Percentiles rank a stretch among this genome's conserved stretches.
Evolutionary conservation across 2,329 filamentous ascomycete genomes (phyloP).

Genomic region (Phaeomoniella chlamydospora): DNA sequence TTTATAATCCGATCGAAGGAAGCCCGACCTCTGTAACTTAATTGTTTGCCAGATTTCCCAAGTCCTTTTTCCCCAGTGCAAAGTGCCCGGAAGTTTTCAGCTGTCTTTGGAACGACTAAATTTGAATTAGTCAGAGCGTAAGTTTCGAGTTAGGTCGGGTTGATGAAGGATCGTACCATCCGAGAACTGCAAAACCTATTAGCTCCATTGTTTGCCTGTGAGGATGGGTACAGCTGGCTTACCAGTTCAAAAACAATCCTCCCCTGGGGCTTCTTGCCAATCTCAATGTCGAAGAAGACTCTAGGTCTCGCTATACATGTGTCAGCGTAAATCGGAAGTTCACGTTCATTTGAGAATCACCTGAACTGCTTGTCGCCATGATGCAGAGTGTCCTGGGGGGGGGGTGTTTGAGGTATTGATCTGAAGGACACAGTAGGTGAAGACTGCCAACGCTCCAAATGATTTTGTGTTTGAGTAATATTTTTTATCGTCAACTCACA

Average conservation of each 20-base stretch:
- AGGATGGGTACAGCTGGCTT: slow-evolving; percentile 22
- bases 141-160: slow-evolving; percentile 1
- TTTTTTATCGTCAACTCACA: too few relatives aligned
- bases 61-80: slow-evolving; percentile 90
- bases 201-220: too few relatives aligned
- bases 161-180: slow-evolving; percentile 5
- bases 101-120: slow-evolving; percentile 75
- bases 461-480: too few relatives aligned
- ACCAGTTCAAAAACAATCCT: slow-evolving; percentile 78
- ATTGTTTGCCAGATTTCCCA: slow-evolving; percentile 66
- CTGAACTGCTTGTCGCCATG: too few relatives aligned
- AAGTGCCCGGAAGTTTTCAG: slow-evolving; percentile 87
- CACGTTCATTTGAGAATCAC: too few relatives aligned
- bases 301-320: slow-evolving; percentile 48
- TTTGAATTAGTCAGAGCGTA: slow-evolving; percentile 36
- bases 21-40: slow-evolving; percentile 78
- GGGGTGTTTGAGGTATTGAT: too few relatives aligned
- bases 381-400: too few relatives aligned
- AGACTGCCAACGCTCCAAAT: too few relatives aligned
- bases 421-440: too few relatives aligned
- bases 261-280: slow-evolving; percentile 59
- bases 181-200: slow-evolving; percentile 1
- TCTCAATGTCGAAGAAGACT: slow-evolving; percentile 86
- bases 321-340: too few relatives aligned
- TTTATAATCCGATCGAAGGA: too few relatives aligned